phyloP scores from a whole-genome alignment of 352 stramenopile genomes.

The Pythium utonaiense region DNA sequence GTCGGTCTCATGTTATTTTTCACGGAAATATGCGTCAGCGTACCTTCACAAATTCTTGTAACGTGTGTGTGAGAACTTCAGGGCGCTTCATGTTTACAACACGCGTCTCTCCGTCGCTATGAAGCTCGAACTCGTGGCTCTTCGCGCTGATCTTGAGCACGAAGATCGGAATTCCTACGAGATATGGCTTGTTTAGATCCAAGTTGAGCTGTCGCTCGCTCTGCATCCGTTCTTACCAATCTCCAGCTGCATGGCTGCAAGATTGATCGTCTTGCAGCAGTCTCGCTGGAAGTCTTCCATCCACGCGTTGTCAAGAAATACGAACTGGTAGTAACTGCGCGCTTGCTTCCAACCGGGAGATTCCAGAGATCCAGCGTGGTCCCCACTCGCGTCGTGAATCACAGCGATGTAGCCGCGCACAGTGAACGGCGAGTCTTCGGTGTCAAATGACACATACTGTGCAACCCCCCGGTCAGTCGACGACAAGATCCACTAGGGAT shows the following conservation, averaged over 20 bases:
- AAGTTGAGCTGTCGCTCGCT: too few species aligned
- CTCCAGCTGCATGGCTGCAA: slow-evolving; percentile 22
- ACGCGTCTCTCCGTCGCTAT: slow-evolving; percentile 24
- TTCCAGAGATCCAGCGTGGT: slow-evolving; percentile 27
- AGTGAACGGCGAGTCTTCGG: slow-evolving; percentile 21
- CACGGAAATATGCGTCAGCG: too few species aligned
- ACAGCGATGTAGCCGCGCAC: slow-evolving; percentile 55
- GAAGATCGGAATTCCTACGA: slow-evolving; percentile 67
- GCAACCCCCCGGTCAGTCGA: not conserved
- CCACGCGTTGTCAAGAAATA: slow-evolving; percentile 64
- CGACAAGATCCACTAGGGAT: not conserved
- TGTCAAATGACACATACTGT: slow-evolving; percentile 20
- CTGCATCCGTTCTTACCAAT: slow-evolving; percentile 33
- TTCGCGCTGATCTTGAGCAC: slow-evolving; percentile 56
- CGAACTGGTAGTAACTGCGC: slow-evolving; percentile 67
- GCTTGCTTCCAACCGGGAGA: slow-evolving; percentile 45
- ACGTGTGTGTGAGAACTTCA: slow-evolving; percentile 32
- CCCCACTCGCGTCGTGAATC: slow-evolving; percentile 32
- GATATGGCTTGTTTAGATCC: too few species aligned
- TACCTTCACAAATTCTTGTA: slow-evolving; percentile 42
- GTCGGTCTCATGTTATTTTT: too few species aligned
- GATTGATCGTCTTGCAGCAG: slow-evolving; percentile 47
- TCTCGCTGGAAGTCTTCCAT: slow-evolving; percentile 48
- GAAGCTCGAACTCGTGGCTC: slow-evolving; percentile 32
- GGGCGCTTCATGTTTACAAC: slow-evolving; percentile 33